Evolutionary conservation across 2,329 filamentous ascomycete genomes (phyloP), one percentile per base, ranked within the genome.

Genomic region (Trichophaea hybrida): DNA sequence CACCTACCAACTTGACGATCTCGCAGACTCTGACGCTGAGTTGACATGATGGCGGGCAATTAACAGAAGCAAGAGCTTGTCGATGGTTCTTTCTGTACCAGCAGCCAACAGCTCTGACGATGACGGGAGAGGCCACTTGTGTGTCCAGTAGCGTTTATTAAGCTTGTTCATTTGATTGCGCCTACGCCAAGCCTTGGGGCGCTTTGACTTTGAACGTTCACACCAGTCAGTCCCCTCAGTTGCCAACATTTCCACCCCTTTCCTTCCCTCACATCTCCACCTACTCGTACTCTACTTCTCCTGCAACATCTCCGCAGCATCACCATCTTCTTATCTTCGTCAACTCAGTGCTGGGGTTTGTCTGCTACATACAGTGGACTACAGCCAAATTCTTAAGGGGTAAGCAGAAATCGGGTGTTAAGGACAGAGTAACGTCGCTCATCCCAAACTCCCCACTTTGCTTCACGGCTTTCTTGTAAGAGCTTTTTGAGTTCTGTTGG

Each of bases 1-100:
- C 61, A 64, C 79, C 70, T 75, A 84, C 82, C 80, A 73, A 86
- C 82, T 76, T 87, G 84, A 70, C 82, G 81, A 74, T 86, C 83
- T 71, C 84, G 77, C 66, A 87, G 77, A 68, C 80, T 81, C 70
- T 78, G 76, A 61, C 77, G 73, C 64, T 74, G 72, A 65, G 77
- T 72, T 62, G 78, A 77, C 80, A 83, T 83, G 66, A 65, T 73
- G 70, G 32, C 40, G 5, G 40, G 40, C 24, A 46, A 7, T n/a
- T 46, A 46, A n/a, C n/a, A n/a, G n/a, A n/a, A n/a, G n/a, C n/a
- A n/a, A n/a, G 40, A 46, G 40, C 40, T 46, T 46, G 40, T 46
- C 24, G 40, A 46, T 46, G 40, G 40, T 17, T 46, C 1, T 46
- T n/a, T 17, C 40, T 46, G 5, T 13, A 13, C 40, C 24, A 46